Conservation (phyloP, 805 yeast genomes). For the Candida sithepensis region DNA sequence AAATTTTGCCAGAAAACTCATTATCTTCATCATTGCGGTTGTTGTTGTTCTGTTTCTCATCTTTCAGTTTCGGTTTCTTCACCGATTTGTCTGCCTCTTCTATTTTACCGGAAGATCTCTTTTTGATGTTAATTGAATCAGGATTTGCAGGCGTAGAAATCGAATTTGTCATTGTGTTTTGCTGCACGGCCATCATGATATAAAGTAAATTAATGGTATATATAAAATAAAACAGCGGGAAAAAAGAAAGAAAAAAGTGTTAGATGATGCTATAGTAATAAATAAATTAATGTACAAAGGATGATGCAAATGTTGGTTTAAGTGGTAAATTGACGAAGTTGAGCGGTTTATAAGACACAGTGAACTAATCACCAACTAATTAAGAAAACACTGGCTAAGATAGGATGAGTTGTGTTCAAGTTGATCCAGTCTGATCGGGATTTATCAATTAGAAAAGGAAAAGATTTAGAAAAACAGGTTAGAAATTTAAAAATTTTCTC, state of each 20-base stretch:
- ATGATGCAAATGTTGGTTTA: too few species aligned
- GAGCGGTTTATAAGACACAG: too few species aligned
- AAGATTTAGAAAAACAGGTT: too few species aligned
- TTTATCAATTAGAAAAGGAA: too few species aligned
- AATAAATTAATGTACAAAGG: too few species aligned
- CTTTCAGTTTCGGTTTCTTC: not conserved
- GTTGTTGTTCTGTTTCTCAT: too few species aligned
- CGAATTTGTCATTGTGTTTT: not conserved
- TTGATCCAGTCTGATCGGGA: too few species aligned
- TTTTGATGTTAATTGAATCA: not conserved
- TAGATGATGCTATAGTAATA: not conserved
- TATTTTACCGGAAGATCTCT: not conserved
- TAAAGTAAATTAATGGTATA: not conserved
- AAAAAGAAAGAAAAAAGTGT: not conserved
- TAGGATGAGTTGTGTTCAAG: too few species aligned
- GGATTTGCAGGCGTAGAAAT: not conserved
- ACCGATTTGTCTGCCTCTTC: not conserved
- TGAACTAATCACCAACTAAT: too few species aligned
- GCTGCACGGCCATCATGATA: constrained; percentile 9
- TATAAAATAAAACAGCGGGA: not conserved
- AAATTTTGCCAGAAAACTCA: constrained; percentile 25
- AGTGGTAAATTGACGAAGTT: too few species aligned
- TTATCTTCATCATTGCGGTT: not conserved
- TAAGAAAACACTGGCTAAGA: too few species aligned
- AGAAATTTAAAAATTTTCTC: too few species aligned